Base-by-base conservation (phyloP, 108 stramenopile species). In the Cylindrotheca fusiformis region DNA sequence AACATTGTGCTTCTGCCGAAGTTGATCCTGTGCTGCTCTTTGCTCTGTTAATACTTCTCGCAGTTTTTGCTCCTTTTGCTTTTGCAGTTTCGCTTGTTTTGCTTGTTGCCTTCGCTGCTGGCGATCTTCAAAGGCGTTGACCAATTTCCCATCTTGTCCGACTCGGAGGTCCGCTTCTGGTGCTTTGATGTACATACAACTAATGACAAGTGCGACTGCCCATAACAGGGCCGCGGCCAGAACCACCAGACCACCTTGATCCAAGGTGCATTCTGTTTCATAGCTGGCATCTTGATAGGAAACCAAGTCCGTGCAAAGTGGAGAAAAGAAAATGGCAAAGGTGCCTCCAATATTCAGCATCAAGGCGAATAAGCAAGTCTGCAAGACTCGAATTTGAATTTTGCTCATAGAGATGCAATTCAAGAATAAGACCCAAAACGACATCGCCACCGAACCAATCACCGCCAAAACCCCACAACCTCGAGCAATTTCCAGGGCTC, bases 221-320 rank as follows among this genome's bases (percentile, higher is more conserved):
- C 75, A 76, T 14, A 76, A 32, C 36, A 76, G 59, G 28, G 53
- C 26, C 12, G 60, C 61, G 2, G 75, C 68, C 31, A 69, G 60
- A 0, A 55, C 41, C 28, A 76, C 69, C 47, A 76, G 32, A 21
- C 75, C 75, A n/a, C 75, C 75, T 55, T 76, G 69, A 55, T 66
- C 69, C 47, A 76, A 32, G 3, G 58, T 64, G 45, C 75, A 76
- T 29, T 60, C 48, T 1, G 69, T 76, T n/a, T 41, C 23, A 27
- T 70, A 51, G 28, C 53, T 46, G 20, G 20, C 67, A 50, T 70
- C 58, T 51, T 76, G 75, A 32, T 68, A 69, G 53, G 52, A 59
- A 1, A 55, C 64, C 47, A 68, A 41, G 20, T 56, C 59, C 12
- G 53, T 45, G 48, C 67, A 65, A 24, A 76, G 47, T 59, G 52